These are phyloP conservation scores for Chrysopogon serrulatus DNA, from an alignment of 176 grass and related monocot species.

Conservation along the genomic window DNA sequence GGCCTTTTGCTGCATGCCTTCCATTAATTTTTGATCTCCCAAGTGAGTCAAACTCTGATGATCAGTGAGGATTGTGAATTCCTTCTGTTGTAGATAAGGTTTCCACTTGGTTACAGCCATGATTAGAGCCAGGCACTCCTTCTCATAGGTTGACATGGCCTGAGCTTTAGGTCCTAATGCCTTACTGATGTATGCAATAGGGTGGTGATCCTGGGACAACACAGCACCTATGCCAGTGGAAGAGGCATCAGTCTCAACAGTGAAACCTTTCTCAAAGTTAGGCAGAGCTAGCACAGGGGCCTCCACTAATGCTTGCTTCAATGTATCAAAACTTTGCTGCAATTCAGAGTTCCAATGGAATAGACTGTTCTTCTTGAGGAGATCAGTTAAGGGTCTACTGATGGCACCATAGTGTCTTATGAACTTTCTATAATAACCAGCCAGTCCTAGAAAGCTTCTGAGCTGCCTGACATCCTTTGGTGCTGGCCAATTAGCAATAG, in stretches of 20 bases:
- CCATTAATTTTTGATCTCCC: neutral
- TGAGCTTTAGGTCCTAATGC: no score
- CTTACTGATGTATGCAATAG: no score
- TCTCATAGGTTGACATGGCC: no score
- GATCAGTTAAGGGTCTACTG: neutral
- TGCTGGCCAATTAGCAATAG: no score
- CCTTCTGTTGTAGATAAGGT: neutral
- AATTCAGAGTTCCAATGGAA: neutral
- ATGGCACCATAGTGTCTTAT: neutral
- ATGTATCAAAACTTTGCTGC: neutral
- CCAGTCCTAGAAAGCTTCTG: no score
- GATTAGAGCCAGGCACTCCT: no score
- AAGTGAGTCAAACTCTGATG: neutral
- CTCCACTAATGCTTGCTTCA: neutral
- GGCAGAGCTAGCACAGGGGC: neutral
- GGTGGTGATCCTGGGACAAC: no score
- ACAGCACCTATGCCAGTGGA: no score
- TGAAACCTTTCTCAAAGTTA: neutral
- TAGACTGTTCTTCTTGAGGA: neutral
- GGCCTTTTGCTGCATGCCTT: neutral
- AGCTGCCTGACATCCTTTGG: no score
- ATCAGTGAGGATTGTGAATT: neutral
- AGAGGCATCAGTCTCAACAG: no score
- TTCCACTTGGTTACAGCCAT: no score
- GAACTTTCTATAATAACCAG: no score